Evolutionary conservation across 1,284 basidiomycete species (phyloP), one percentile per base, ranked within the genome.

Genomic region (Cutaneotrichosporon sp.): DNA sequence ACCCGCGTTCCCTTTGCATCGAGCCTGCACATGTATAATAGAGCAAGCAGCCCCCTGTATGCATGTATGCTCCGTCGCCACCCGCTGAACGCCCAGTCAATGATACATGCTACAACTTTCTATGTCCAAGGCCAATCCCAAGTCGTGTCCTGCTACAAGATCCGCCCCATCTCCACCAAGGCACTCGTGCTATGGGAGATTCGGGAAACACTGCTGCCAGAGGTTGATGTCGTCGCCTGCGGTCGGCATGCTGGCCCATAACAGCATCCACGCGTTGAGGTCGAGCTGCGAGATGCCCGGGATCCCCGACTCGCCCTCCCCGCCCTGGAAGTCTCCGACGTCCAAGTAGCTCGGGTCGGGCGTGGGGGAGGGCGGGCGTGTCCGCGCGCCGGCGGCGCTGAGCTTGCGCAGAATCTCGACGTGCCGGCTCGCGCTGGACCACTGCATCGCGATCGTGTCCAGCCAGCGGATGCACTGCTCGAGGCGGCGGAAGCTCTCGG

Each of bases 391-490:
- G 1, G 60, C 50, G 0, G 58, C 59, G 9, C 45, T 46, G 16
- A 66, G 58, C 54, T 58, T 66, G 52, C 64, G 55, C 11, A 66
- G 53, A 29, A 66, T 66, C 46, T 66, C 64, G 43, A 66, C 61
- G 56, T 66, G 64, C 0, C 64, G 58, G 31, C 61, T 52, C 5
- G 64, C 64, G 16, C 60, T 62, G 10, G 33, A 22, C 64, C 64
- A 66, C 58, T 66, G 64, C 34, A 50, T 38, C n/a, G 47, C 45
- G n/a, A 66, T 63, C 36, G 56, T 47, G 49, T 63, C 61, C 9
- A 66, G 61, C 64, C 64, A 66, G 43, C 50, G 36, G 29, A 66
- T 63, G 22, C 64, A 66, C 64, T 66, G 58, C 25, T 66, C 61
- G n/a, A 66, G 64, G 9, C 58, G 51, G 2, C 61, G 55, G 27